phyloP scores from a whole-genome alignment of 495 filamentous ascomycete species.

The Penicillium paradoxum region DNA sequence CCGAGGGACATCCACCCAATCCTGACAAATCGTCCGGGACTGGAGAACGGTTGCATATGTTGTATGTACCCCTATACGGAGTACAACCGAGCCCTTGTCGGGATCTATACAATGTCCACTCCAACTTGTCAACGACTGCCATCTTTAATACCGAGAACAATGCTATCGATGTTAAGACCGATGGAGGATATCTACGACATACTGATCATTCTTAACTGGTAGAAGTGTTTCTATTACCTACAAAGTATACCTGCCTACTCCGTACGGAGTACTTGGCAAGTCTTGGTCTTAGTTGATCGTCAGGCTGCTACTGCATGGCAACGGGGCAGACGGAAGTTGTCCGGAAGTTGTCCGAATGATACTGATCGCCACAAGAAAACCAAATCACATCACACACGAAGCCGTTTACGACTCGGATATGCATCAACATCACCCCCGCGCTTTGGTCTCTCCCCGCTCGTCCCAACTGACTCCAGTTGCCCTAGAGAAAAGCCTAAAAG shows the following conservation, averaged over 20 bases:
- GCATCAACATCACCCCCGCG: not conserved
- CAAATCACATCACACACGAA: not conserved
- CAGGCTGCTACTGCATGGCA: not conserved
- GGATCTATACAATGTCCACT: not conserved
- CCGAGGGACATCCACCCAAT: not conserved
- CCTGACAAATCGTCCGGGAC: not conserved
- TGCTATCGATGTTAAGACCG: too few relatives aligned
- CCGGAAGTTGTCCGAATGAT: constrained; percentile 4
- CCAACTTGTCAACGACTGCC: not conserved
- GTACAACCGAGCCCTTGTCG: not conserved
- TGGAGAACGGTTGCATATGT: not conserved
- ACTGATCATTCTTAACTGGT: too few relatives aligned
- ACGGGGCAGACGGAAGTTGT: constrained; percentile 2
- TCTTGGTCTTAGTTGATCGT: not conserved
- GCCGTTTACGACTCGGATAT: not conserved
- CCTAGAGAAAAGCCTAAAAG: not conserved
- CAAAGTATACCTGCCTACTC: too few relatives aligned
- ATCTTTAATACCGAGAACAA: too few relatives aligned
- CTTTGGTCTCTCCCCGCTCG: not conserved
- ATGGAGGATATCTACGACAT: too few relatives aligned
- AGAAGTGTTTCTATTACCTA: too few relatives aligned
- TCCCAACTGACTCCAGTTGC: not conserved
- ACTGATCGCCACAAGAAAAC: constrained; percentile 3
- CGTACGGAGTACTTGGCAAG: too few relatives aligned
- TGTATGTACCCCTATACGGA: not conserved